Evolutionary conservation across 805 yeast species (phyloP).

Genomic region (Starmerella sirachaensis): DNA sequence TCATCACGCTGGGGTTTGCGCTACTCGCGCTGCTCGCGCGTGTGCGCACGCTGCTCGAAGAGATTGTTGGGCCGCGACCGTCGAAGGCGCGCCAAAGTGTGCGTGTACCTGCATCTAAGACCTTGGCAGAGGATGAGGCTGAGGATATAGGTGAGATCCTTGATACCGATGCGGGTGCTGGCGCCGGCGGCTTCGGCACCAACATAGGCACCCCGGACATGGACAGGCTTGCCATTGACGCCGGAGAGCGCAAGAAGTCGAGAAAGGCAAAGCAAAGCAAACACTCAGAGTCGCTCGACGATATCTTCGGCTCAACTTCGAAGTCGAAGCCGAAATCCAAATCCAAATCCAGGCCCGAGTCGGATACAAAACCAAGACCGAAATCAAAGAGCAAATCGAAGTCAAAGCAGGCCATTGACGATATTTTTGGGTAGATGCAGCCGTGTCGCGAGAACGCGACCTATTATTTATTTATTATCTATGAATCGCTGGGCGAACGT

Average conservation of each 20-base stretch:
- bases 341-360: not conserved
- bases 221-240: too few relatives aligned
- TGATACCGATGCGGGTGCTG: too few relatives aligned
- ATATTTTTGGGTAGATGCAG: constrained; percentile 47
- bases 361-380: not conserved
- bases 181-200: too few relatives aligned
- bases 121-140: not conserved
- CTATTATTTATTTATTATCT: constrained; percentile 19
- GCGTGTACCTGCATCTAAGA: constrained; percentile 1
- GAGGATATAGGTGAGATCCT: constrained; percentile 8
- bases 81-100: not conserved
- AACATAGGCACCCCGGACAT: too few relatives aligned
- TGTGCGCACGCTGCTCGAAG: constrained; percentile 27
- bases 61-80: constrained; percentile 3
- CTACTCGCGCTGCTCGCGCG: constrained; percentile 46
- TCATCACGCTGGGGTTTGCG: constrained; percentile 59
- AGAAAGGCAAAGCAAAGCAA: too few relatives aligned
- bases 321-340: too few relatives aligned
- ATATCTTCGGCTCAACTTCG: too few relatives aligned
- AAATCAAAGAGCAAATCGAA: constrained; percentile 34
- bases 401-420: constrained; percentile 53
- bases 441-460: not conserved
- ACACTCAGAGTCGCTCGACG: too few relatives aligned
- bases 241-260: too few relatives aligned
- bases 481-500: constrained; percentile 65